Percentiles rank a stretch among this genome's conserved stretches.
Conservation (phyloP, 2,329 filamentous ascomycete species). For the Fusarium sp. region DNA sequence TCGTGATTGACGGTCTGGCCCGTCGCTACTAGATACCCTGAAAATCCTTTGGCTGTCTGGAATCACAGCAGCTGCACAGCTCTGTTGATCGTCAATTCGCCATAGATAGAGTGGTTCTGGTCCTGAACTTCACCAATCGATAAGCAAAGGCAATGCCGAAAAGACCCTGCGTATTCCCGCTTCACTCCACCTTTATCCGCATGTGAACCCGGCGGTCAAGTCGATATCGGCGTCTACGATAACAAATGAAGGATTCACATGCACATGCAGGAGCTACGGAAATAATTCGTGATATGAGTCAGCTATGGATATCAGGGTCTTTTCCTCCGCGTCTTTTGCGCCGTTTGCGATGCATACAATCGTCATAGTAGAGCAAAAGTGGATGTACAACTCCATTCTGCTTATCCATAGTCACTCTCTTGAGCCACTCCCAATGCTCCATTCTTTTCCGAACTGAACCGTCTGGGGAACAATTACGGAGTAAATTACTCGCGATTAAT, state of each 20-base stretch:
- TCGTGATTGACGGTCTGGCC: conserved; percentile 32
- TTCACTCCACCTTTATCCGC: conserved; percentile 40
- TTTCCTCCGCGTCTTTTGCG: conserved; percentile 19
- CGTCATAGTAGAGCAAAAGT: conserved; percentile 19
- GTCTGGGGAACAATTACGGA: conserved; percentile 35
- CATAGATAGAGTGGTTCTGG: conserved; percentile 28
- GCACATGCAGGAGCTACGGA: conserved; percentile 15
- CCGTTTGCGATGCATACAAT: conserved; percentile 22
- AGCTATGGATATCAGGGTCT: conserved; percentile 28
- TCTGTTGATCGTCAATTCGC: conserved; percentile 2
- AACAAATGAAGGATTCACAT: conserved; percentile 24
- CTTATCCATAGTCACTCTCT: conserved; percentile 1
- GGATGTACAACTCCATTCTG: not conserved
- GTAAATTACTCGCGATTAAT: conserved; percentile 27
- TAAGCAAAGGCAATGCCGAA: conserved; percentile 17
- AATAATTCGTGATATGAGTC: conserved; percentile 28
- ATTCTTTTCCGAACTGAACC: conserved; percentile 32
- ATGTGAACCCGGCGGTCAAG: conserved; percentile 33
- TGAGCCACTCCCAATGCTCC: conserved; percentile 29
- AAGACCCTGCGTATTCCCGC: conserved; percentile 34
- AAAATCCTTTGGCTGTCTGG: not conserved
- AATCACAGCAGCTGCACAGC: too few species aligned
- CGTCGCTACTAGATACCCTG: conserved; percentile 16
- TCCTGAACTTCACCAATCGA: conserved; percentile 18
- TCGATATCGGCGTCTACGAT: conserved; percentile 21